A percentile compares a stretch with the other conserved stretches of the same genome.
These are phyloP conservation scores for Xylariales sp. DNA, from an alignment of 2,329 filamentous ascomycete species.

Conservation along the genomic window DNA sequence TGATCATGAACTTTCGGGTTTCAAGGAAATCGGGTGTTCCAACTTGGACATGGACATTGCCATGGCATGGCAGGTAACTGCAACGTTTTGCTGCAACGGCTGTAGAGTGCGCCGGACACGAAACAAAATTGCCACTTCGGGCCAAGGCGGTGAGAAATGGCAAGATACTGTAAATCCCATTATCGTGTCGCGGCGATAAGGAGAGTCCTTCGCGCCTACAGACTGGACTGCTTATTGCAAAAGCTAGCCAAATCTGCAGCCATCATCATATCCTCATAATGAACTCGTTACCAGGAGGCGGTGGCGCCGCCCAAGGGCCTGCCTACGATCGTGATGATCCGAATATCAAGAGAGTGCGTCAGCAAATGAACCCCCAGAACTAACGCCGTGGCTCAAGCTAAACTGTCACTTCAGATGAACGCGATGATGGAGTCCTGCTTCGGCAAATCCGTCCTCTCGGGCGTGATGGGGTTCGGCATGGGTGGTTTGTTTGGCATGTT, in stretches of 20 bases:
- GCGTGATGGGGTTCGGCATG: slow-evolving; percentile 89
- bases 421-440: slow-evolving; percentile 86
- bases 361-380: background rate
- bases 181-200: background rate
- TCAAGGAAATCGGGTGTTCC: too few relatives aligned
- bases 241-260: too few relatives aligned
- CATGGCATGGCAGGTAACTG: too few relatives aligned
- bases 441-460: slow-evolving; percentile 82
- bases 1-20: too few relatives aligned
- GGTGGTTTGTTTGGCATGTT: slow-evolving; percentile 94
- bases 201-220: too few relatives aligned
- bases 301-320: slow-evolving; percentile 14
- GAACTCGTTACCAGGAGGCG: slow-evolving; percentile 24
- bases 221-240: too few relatives aligned
- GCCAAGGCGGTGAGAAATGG: background rate
- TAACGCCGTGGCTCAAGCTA: background rate
- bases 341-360: slow-evolving; percentile 46
- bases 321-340: slow-evolving; percentile 40
- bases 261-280: too few relatives aligned
- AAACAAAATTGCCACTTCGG: too few relatives aligned
- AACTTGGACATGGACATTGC: too few relatives aligned
- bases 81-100: too few relatives aligned
- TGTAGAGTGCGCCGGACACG: too few relatives aligned
- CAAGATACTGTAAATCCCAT: slow-evolving; percentile 1
- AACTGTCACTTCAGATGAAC: slow-evolving; percentile 67